Evolutionary conservation across 2,329 filamentous ascomycete species (phyloP), one percentile per base, ranked within the genome.

Genomic region (Apiospora sp.): DNA sequence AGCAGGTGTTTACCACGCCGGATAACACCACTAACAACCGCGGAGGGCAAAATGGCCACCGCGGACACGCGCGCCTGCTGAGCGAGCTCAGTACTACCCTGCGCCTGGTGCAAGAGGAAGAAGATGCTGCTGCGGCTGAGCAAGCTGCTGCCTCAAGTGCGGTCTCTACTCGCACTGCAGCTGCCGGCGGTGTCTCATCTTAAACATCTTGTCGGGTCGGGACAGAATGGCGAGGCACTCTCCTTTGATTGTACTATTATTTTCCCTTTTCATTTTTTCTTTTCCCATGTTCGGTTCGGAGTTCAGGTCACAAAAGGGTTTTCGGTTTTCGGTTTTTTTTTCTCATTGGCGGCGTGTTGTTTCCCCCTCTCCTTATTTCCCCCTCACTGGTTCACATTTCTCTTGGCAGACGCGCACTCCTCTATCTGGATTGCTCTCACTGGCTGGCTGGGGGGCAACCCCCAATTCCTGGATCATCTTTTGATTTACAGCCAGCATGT

Each of bases 31-130:
- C 67, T 41, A 37, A 14, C 13, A n/a, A n/a, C 19, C 58, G 34
- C 8, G 58, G 58, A 64, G 34, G 58, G 7, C 58, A 4, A 12
- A 64, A n/a, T 10, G 58, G 58, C 22, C 12, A 64, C 19, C 58
- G 34, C 58, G 58, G 58, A 64, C 58, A 64, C 7, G 67, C 67
- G 14, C 67, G 67, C 7, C 43, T 68, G 16, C 37, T 72, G 34
- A 61, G 43, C 30, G 67, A 61, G 22, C 61, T 72, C 67, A 72
- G 71, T 30, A 37, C 54, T 5, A 61, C 67, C 22, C 41, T 72
- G 34, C 46, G 24, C 10, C 12, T 69, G 8, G 71, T 69, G 14
- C 54, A 68, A 4, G 70, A 67, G 70, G 70, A 71, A 41, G 58
- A 64, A 37, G 58, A 64, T 41, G 58, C 58, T 6, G 58, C 58